A percentile compares a stretch with the other conserved stretches of the same genome.
phyloP scores from a whole-genome alignment of 2,329 filamentous ascomycete species.

The Neonectria coccinea region DNA sequence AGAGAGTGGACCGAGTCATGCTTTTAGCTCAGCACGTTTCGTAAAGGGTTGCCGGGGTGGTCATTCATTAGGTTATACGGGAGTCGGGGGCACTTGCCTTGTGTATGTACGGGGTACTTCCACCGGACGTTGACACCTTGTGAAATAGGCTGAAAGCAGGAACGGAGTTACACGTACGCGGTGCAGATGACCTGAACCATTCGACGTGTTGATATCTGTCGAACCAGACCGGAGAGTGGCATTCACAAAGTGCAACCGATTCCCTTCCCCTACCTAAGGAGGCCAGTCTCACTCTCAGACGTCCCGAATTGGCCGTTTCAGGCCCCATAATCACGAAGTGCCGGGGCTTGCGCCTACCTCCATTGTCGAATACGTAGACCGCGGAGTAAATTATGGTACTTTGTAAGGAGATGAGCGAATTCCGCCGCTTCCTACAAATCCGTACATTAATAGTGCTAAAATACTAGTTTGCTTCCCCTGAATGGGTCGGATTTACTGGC shows the following conservation, averaged over 20 bases:
- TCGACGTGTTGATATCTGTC: neutral
- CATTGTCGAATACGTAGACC: neutral
- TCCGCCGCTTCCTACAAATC: neutral
- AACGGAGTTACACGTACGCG: neutral
- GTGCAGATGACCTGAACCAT: neutral
- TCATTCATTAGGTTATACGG: neutral
- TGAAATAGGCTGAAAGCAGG: neutral
- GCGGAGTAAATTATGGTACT: neutral
- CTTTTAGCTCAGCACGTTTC: conserved; percentile 26
- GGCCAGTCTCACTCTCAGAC: neutral
- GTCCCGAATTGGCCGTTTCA: neutral
- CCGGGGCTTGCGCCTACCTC: neutral
- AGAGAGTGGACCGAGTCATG: conserved; percentile 22
- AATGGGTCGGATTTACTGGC: neutral
- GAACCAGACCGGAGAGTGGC: neutral
- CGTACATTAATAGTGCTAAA: conserved; percentile 1
- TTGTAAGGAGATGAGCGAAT: conserved; percentile 7
- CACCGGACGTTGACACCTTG: neutral
- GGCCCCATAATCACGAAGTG: conserved; percentile 10
- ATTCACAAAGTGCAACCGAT: neutral
- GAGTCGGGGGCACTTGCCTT: neutral
- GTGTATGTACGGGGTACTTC: conserved; percentile 5
- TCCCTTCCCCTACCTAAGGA: neutral
- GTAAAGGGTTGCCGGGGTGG: conserved; percentile 11
- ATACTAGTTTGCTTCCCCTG: conserved; percentile 7